Conservation (phyloP, 192 early-diverging fungal species). For the Dissophora ornata region DNA sequence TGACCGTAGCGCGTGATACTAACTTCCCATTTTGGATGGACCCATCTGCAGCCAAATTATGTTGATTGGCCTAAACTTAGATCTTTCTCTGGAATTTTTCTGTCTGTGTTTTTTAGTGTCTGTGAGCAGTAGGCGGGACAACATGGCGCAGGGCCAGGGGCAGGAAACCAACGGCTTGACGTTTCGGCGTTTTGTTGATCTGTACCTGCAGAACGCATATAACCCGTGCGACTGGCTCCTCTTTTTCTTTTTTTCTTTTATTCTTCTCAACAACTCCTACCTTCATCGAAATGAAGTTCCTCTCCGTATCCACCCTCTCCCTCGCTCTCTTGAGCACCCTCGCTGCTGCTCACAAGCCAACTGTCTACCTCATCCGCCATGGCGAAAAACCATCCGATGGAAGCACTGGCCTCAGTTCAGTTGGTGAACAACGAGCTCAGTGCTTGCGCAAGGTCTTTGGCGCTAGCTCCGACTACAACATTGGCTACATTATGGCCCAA, state of each 20-base stretch:
- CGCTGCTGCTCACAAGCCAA: constrained; percentile 18
- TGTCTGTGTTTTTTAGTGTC: no score
- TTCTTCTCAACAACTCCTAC: constrained; percentile 7
- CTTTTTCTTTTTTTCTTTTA: constrained; percentile 18
- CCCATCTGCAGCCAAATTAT: no score
- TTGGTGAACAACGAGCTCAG: constrained; percentile 25
- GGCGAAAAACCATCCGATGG: constrained; percentile 35
- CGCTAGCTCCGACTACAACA: constrained; percentile 22
- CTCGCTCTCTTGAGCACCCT: constrained; percentile 16
- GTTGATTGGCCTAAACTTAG: no score
- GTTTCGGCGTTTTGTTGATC: no score
- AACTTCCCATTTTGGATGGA: no score
- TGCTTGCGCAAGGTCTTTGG: constrained; percentile 22
- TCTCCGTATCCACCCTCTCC: constrained; percentile 13
- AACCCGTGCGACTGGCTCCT: no score
- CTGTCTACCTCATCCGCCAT: constrained; percentile 31
- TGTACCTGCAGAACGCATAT: no score
- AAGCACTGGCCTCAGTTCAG: constrained; percentile 19
- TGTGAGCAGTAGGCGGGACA: no score
- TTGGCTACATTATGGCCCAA: constrained; percentile 35
- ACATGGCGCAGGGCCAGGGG: no score
- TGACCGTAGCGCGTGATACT: no score
- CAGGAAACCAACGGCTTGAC: no score
- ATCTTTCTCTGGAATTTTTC: no score
- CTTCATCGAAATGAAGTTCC: constrained; percentile 14